phyloP scores from a whole-genome alignment of 805 yeast species.

The Candida railenensis region DNA sequence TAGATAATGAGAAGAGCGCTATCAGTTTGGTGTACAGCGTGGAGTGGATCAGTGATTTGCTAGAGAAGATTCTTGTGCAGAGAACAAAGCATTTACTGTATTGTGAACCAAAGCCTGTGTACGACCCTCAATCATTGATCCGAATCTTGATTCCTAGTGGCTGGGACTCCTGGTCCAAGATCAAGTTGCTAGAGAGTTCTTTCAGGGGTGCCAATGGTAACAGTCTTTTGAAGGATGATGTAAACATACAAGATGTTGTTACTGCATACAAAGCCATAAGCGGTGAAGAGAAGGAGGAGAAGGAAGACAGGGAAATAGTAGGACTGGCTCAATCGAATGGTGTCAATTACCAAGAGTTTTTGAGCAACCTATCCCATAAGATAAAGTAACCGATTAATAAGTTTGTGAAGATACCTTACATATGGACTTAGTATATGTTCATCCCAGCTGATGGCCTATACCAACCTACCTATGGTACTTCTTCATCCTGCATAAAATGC shows the following conservation, averaged over 20 bases:
- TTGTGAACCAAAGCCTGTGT: constrained; percentile 2
- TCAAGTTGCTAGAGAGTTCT: constrained; percentile 25
- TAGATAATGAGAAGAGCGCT: constrained; percentile 3
- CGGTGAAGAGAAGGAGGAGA: not conserved
- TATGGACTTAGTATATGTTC: too few relatives aligned
- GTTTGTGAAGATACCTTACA: not conserved
- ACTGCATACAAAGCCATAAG: not conserved
- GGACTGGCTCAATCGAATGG: not conserved
- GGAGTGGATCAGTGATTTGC: constrained; percentile 6
- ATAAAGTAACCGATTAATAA: not conserved
- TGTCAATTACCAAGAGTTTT: not conserved
- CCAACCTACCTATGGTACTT: too few relatives aligned
- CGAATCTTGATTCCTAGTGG: constrained; percentile 34
- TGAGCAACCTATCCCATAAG: not conserved
- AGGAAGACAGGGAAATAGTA: not conserved
- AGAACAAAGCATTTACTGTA: not conserved
- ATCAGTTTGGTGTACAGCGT: constrained; percentile 8
- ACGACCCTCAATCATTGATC: constrained; percentile 26
- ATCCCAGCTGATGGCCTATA: too few relatives aligned
- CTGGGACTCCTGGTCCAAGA: constrained; percentile 54
- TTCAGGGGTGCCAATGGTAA: not conserved
- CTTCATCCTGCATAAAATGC: not conserved
- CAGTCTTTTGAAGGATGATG: not conserved
- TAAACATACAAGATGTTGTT: not conserved
- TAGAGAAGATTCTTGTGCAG: constrained; percentile 7